Conservation (phyloP, 306 rosid genomes). For the Pueraria montana region DNA sequence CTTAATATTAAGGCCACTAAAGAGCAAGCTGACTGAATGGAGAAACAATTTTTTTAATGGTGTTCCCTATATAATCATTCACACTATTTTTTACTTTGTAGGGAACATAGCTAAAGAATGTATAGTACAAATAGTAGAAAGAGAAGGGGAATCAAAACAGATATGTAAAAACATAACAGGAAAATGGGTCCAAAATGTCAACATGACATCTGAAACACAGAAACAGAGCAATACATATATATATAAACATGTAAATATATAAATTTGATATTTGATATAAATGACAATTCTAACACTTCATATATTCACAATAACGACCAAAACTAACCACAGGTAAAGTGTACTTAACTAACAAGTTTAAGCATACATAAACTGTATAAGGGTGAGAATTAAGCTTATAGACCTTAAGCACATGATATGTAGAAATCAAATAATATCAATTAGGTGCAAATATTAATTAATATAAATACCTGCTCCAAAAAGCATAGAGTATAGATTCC, state of each 20-base stretch:
- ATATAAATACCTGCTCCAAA: conserved; percentile 68
- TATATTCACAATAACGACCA: background rate
- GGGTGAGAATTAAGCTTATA: conserved; percentile 26
- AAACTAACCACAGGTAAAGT: conserved; percentile 34
- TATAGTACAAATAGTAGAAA: conserved; percentile 6
- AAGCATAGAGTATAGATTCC: conserved; percentile 72
- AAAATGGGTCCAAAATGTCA: conserved; percentile 37
- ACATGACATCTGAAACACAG: conserved; percentile 27
- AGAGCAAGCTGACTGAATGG: conserved; percentile 15
- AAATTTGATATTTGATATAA: too few species aligned
- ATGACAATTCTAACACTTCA: conserved; percentile 27
- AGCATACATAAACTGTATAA: conserved; percentile 14
- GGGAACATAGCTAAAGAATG: background rate
- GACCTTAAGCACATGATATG: too few species aligned
- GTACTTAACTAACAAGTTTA: conserved; percentile 24
- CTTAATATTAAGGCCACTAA: conserved; percentile 27
- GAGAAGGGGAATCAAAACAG: conserved; percentile 34
- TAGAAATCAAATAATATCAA: conserved; percentile 39
- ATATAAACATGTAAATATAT: conserved; percentile 10
- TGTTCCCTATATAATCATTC: conserved; percentile 28
- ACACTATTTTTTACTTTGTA: background rate
- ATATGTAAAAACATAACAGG: conserved; percentile 23
- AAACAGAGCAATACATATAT: background rate
- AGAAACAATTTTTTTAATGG: conserved; percentile 11
- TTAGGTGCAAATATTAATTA: conserved; percentile 11